Evolutionary conservation across 2,329 filamentous ascomycete genomes (phyloP).

Genomic region (Ceratocystis albifundus): DNA sequence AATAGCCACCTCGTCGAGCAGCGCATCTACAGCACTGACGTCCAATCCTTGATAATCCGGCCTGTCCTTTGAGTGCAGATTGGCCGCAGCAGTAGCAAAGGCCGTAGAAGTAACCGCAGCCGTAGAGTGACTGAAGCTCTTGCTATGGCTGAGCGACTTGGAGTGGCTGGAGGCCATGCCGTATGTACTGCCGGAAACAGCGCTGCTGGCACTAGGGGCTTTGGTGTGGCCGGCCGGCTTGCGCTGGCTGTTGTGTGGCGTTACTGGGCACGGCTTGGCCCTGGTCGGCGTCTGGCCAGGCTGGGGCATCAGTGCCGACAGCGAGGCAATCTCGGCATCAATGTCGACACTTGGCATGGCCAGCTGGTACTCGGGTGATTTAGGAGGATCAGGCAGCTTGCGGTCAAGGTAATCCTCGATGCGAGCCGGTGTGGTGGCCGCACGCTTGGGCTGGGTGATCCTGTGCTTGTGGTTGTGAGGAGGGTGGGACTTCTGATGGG

Average conservation of each 20-base stretch:
- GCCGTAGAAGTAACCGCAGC: background rate
- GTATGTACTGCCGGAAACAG: too few species aligned
- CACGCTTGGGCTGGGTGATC: background rate
- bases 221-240: background rate
- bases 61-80: background rate
- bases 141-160: constrained; percentile 1
- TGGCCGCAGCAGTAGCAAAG: constrained; percentile 1
- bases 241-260: background rate
- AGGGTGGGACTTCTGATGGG: background rate
- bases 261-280: background rate
- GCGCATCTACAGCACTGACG: constrained; percentile 15
- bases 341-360: constrained; percentile 9
- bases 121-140: constrained; percentile 8
- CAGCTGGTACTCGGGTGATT: constrained; percentile 13
- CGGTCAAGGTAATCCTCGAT: constrained; percentile 14
- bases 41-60: background rate
- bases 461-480: background rate
- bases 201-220: background rate
- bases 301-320: constrained; percentile 6
- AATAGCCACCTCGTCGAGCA: constrained; percentile 21
- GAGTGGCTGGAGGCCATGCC: background rate
- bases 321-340: constrained; percentile 12
- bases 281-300: background rate
- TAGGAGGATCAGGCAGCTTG: constrained; percentile 16
- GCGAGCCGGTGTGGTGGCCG: constrained; percentile 5